Evolutionary conservation across 768 basidiomycete species (phyloP), one percentile per base, ranked within the genome.

Genomic region (Pleurotus giganteus): DNA sequence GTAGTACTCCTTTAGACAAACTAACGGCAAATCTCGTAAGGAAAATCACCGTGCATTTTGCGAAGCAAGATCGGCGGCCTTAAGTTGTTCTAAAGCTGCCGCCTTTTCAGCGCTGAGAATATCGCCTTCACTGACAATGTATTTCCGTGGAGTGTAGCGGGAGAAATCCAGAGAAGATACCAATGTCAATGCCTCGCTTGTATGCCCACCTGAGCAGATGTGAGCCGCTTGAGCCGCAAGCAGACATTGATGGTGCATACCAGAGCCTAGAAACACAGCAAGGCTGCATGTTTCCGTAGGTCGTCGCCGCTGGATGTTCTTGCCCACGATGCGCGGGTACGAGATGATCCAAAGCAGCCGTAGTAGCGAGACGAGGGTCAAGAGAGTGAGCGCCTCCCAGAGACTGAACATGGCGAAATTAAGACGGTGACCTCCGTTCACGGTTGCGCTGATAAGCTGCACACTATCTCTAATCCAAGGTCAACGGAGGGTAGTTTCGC

Each of bases 191-290:
- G 87, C 89, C 75, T 99, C 97, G 58, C 81, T 85, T 13, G 94
- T 97, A 71, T 99, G 97, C 0, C 97, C 97, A 42, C 97, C 96
- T 98, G 65, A 29, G 55, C 27, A 47, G 55, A 32, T 39, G 44
- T 51, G 52, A 51, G 59, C 54, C 37, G 34, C 21, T 57, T 41
- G 54, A 55, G 17, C 54, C 34, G 24, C 29, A 17, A 26, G 31
- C 47, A 13, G 36, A 54, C 24, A 23, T 19, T 31, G 9, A 45
- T 28, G 52, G 27, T 51, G 69, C 77, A 64, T 63, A 90, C 95
- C 95, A 67, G 96, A 98, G 55, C 96, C 96, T 11, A 98, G 81
- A 64, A 98, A 97, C 49, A 97, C 83, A 3, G 90, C 94, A 13
- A 97, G 71, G 32, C 66, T 73, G 51, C 74, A 71, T 2, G 65